Evolutionary conservation across 2,329 filamentous ascomycete genomes (phyloP).

Genomic region (Trichoderma asperellum): DNA sequence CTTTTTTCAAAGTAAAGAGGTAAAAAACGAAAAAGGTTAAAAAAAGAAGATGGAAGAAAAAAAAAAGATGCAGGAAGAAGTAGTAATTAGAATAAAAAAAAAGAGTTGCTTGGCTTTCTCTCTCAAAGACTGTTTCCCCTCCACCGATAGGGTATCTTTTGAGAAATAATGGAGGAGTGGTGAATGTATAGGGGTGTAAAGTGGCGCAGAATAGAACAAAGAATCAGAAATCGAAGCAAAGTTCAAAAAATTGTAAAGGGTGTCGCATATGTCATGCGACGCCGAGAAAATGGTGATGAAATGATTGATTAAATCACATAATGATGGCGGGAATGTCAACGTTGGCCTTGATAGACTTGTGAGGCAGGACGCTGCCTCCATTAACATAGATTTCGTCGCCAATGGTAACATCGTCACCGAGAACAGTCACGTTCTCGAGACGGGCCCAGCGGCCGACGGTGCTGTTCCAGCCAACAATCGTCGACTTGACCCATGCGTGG

Average conservation of each 20-base stretch:
- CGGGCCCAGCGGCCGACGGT: conserved; percentile 93
- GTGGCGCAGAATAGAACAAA: conserved; percentile 4
- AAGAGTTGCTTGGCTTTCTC: conserved; percentile 16
- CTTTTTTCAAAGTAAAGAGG: neutral
- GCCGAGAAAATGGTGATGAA: neutral
- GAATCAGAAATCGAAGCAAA: neutral
- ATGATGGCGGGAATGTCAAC: conserved; percentile 78
- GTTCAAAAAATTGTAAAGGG: neutral
- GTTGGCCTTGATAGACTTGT: conserved; percentile 99
- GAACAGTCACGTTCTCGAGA: conserved; percentile 95
- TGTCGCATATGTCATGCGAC: neutral
- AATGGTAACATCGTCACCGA: conserved; percentile 96
- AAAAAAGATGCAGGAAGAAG: conserved; percentile 17
- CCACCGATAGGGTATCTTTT: conserved; percentile 25
- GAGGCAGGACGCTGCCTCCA: conserved; percentile 89
- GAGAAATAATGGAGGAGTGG: conserved; percentile 27
- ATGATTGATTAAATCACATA: conserved; percentile 53
- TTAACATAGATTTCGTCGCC: conserved; percentile 99
- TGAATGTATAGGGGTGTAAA: conserved; percentile 23
- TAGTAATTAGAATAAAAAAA: conserved; percentile 24
- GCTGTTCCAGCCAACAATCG: conserved; percentile 98
- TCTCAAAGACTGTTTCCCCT: conserved; percentile 27
- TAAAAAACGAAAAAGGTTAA: neutral
- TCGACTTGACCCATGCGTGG: conserved; percentile 98
- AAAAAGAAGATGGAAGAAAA: conserved; percentile 15